Conservation (phyloP, 1,284 basidiomycete species). For the Austroboletus novae-zelandiae region DNA sequence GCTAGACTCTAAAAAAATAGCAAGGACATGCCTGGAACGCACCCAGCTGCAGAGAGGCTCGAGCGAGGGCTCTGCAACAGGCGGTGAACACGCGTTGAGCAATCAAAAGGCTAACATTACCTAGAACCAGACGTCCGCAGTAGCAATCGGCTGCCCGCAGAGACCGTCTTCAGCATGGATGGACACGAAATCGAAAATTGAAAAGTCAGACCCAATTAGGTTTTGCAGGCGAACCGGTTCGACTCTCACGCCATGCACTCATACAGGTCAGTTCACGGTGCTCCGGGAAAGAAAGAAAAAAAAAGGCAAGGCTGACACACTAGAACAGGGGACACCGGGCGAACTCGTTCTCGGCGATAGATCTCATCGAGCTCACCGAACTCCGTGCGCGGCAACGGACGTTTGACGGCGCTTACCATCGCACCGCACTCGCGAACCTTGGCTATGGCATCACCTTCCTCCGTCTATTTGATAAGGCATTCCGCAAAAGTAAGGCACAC, state of each 20-base stretch:
- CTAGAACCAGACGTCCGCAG: constrained; percentile 25
- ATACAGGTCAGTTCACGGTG: constrained; percentile 26
- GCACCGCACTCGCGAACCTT: constrained; percentile 72
- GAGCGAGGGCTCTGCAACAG: constrained; percentile 10
- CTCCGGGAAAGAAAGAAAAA: background rate
- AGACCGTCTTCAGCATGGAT: constrained; percentile 22
- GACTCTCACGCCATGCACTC: constrained; percentile 21
- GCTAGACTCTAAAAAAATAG: background rate
- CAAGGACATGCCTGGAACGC: constrained; percentile 24
- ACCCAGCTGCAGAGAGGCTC: constrained; percentile 8
- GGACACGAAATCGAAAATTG: constrained; percentile 2
- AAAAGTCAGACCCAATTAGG: constrained; percentile 11
- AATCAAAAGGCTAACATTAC: constrained; percentile 8
- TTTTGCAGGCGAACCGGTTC: constrained; percentile 18
- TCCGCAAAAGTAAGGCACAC: constrained; percentile 58
- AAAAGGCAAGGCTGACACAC: background rate
- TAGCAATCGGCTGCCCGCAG: constrained; percentile 23
- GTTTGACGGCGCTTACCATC: constrained; percentile 77
- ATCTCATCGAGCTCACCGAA: constrained; percentile 68
- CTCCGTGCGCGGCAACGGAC: constrained; percentile 76
- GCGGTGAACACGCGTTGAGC: constrained; percentile 9
- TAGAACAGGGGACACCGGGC: constrained; percentile 55
- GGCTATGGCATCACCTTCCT: constrained; percentile 75
- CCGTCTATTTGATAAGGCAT: constrained; percentile 70
- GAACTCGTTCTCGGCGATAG: constrained; percentile 54